A percentile compares a stretch with the other conserved stretches of the same genome.
Conservation (phyloP, 1,284 basidiomycete genomes). For the Sphagnurus paluster region DNA sequence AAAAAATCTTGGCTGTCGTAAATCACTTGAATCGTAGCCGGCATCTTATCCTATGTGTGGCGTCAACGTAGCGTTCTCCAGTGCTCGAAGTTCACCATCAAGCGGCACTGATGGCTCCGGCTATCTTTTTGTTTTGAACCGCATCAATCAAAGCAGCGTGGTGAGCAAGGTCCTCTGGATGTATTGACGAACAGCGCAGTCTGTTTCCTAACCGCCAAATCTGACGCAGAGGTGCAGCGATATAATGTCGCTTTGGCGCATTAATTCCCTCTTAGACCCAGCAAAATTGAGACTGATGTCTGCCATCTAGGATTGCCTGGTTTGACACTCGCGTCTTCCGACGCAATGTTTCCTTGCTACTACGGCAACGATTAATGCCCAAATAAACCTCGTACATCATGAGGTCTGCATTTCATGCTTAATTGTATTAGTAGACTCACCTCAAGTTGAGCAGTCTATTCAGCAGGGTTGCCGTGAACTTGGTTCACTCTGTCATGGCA, state of each 20-base stretch:
- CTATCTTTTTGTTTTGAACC: conserved; percentile 48
- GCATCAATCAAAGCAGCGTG: conserved; percentile 52
- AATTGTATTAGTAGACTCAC: too few relatives aligned
- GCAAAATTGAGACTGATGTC: conserved; percentile 50
- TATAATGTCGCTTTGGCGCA: conserved; percentile 55
- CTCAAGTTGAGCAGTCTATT: conserved; percentile 57
- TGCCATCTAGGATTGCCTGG: conserved; percentile 55
- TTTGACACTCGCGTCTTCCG: conserved; percentile 53
- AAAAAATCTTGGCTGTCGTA: too few relatives aligned
- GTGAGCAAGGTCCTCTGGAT: conserved; percentile 62
- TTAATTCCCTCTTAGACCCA: conserved; percentile 50
- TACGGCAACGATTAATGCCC: conserved; percentile 63
- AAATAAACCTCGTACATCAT: too few relatives aligned
- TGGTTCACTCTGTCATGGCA: conserved; percentile 68
- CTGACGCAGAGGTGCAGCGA: conserved; percentile 54
- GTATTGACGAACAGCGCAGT: conserved; percentile 65
- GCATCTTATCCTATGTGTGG: conserved; percentile 66
- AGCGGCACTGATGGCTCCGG: conserved; percentile 61
- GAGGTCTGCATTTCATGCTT: too few relatives aligned
- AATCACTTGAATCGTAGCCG: too few relatives aligned
- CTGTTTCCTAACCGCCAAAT: conserved; percentile 53
- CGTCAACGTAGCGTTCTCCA: conserved; percentile 54
- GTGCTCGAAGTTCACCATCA: conserved; percentile 50
- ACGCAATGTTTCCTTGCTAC: conserved; percentile 49
- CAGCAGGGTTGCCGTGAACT: conserved; percentile 49